Percentiles rank a stretch among this genome's conserved stretches.
Conservation (phyloP, 371 early-diverging fungal genomes). For the Mucor ambiguus region DNA sequence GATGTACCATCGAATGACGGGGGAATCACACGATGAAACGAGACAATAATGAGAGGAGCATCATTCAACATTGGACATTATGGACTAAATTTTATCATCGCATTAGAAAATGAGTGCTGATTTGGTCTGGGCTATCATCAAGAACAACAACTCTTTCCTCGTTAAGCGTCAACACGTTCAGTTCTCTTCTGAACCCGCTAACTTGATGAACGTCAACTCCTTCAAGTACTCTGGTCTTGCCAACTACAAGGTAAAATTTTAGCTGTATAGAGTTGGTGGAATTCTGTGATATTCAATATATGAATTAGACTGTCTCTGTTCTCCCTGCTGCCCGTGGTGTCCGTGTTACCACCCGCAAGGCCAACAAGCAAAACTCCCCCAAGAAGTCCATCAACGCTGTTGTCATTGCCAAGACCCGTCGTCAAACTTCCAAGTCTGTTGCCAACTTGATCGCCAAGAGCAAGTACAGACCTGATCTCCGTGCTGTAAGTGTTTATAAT, state of each 20-base stretch:
- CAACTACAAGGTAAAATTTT: constrained; percentile 68
- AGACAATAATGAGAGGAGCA: neutral
- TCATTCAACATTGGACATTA: neutral
- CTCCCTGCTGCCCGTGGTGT: constrained; percentile 67
- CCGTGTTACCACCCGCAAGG: constrained; percentile 66
- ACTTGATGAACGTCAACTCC: constrained; percentile 84
- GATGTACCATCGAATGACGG: neutral
- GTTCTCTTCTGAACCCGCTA: constrained; percentile 82
- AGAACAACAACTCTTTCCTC: constrained; percentile 85
- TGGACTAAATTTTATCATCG: neutral
- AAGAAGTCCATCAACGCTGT: constrained; percentile 57
- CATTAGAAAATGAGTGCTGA: constrained; percentile 65
- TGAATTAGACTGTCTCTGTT: constrained; percentile 64
- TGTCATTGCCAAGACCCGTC: constrained; percentile 67
- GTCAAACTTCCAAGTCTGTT: constrained; percentile 73
- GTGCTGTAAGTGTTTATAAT: constrained; percentile 50
- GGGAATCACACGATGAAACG: neutral
- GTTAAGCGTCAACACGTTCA: constrained; percentile 85
- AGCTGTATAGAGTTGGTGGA: neutral
- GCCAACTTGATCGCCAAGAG: constrained; percentile 65
- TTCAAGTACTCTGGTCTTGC: constrained; percentile 89
- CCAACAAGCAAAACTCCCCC: constrained; percentile 58
- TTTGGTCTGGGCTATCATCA: constrained; percentile 83
- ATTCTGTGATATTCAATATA: neutral
- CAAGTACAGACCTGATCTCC: constrained; percentile 82